phyloP scores from a whole-genome alignment of 352 stramenopile species.

The Globisporangium apiculatum region DNA sequence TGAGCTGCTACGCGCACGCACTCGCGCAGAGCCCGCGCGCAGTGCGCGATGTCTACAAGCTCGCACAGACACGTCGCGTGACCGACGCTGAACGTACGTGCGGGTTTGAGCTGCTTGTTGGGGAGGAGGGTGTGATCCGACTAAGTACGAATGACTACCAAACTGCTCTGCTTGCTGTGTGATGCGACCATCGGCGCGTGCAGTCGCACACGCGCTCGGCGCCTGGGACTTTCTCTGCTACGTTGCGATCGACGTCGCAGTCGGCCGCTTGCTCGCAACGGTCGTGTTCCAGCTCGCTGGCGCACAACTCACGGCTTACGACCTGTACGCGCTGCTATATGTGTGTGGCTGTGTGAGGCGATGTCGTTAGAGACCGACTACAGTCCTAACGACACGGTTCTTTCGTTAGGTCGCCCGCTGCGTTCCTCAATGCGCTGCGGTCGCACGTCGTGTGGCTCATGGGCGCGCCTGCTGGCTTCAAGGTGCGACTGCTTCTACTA shows the following conservation, averaged over 20 bases:
- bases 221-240: slow-evolving; percentile 28
- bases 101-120: too few relatives aligned
- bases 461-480: slow-evolving; percentile 69
- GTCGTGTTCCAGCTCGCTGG: slow-evolving; percentile 8
- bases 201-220: slow-evolving; percentile 23
- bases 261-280: slow-evolving; percentile 9
- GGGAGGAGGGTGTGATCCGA: too few relatives aligned
- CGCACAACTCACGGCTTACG: slow-evolving; percentile 1
- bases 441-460: slow-evolving; percentile 70
- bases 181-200: too few relatives aligned
- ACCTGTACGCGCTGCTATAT: slow-evolving; percentile 3
- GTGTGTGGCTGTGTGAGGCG: too few relatives aligned
- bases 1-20: slow-evolving; percentile 23
- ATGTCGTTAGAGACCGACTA: not conserved
- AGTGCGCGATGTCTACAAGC: slow-evolving; percentile 20
- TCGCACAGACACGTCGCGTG: slow-evolving; percentile 13
- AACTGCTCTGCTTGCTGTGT: not conserved
- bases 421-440: slow-evolving; percentile 38
- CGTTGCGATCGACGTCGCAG: slow-evolving; percentile 20
- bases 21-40: slow-evolving; percentile 19
- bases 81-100: slow-evolving; percentile 28
- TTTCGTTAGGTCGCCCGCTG: slow-evolving; percentile 16
- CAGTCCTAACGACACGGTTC: not conserved
- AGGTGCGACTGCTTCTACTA: slow-evolving; percentile 18
- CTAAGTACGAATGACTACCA: too few relatives aligned